phyloP scores from a whole-genome alignment of 106 monocot species.

The Agapanthus africanus region DNA sequence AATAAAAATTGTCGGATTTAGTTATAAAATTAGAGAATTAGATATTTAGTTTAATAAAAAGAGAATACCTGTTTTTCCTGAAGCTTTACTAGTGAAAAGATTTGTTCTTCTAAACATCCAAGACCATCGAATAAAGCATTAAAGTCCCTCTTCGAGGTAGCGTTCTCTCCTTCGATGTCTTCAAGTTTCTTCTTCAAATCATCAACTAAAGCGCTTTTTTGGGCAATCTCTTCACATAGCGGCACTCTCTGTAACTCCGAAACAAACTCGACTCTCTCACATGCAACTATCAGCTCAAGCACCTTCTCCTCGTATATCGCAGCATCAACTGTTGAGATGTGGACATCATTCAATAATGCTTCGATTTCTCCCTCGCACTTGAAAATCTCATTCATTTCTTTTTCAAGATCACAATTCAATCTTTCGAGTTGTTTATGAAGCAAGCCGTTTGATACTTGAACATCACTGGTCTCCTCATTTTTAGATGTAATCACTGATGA shows the following conservation, averaged over 20 bases:
- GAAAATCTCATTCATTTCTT: conserved; percentile 16
- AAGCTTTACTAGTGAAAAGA: conserved; percentile 28
- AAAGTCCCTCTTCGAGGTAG: conserved; percentile 37
- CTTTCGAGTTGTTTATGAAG: conserved; percentile 9
- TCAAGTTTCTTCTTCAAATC: conserved; percentile 36
- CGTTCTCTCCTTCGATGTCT: conserved; percentile 43
- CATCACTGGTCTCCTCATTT: conserved; percentile 23
- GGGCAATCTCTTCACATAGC: conserved; percentile 32
- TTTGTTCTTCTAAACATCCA: conserved; percentile 35
- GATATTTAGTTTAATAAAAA: background rate
- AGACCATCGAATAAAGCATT: conserved; percentile 37
- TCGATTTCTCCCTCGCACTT: conserved; percentile 40
- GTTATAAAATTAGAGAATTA: background rate
- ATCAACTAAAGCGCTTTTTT: conserved; percentile 19
- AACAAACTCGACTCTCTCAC: conserved; percentile 42
- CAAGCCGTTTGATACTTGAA: conserved; percentile 22
- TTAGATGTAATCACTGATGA: conserved; percentile 17
- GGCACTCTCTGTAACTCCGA: conserved; percentile 35
- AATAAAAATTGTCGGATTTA: background rate
- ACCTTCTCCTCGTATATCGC: conserved; percentile 53
- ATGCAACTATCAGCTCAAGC: conserved; percentile 38
- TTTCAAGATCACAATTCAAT: conserved; percentile 24
- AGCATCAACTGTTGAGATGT: conserved; percentile 36
- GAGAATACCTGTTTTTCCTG: conserved; percentile 36
- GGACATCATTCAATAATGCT: conserved; percentile 28